Percentiles rank a stretch among this genome's conserved stretches.
phyloP scores from a whole-genome alignment of 106 monocot genomes.

The Agapanthus africanus region DNA sequence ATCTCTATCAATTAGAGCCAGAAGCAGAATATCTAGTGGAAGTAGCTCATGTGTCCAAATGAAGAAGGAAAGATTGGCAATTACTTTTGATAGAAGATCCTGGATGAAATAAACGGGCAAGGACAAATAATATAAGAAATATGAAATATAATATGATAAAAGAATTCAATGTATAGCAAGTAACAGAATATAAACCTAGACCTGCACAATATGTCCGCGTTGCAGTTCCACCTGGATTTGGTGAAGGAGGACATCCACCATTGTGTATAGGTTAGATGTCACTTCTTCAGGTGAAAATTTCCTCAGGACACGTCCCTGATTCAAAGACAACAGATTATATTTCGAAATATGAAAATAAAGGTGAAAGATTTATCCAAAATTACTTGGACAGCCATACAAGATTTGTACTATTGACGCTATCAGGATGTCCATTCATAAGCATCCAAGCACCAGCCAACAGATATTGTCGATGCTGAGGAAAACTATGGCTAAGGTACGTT shows the following conservation, averaged over 20 bases:
- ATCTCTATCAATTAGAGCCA: slow-evolving; percentile 96
- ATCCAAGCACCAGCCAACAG: slow-evolving; percentile 98
- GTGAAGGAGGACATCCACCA: slow-evolving; percentile 99
- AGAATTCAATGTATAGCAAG: not conserved
- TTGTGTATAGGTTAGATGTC: slow-evolving; percentile 86
- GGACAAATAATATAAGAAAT: no score
- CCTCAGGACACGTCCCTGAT: slow-evolving; percentile 80
- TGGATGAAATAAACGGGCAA: slow-evolving; percentile 19
- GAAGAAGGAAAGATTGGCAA: slow-evolving; percentile 62
- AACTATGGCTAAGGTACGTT: slow-evolving; percentile 88
- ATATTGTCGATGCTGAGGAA: slow-evolving; percentile 94
- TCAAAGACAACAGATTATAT: slow-evolving; percentile 12
- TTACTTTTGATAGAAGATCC: slow-evolving; percentile 85
- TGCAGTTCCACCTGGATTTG: slow-evolving; percentile 89
- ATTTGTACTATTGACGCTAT: slow-evolving; percentile 81
- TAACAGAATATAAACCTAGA: slow-evolving; percentile 16
- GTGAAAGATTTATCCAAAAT: slow-evolving; percentile 4
- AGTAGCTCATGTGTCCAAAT: slow-evolving; percentile 97
- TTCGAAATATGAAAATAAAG: slow-evolving; percentile 7
- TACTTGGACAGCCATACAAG: slow-evolving; percentile 43
- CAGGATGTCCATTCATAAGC: slow-evolving; percentile 79
- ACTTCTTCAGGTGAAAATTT: slow-evolving; percentile 98
- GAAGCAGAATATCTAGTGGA: slow-evolving; percentile 93
- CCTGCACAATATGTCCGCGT: slow-evolving; percentile 71
- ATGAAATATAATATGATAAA: no score